Conservation (phyloP, 805 yeast genomes). For the Schizosaccharomyces japonicus region DNA sequence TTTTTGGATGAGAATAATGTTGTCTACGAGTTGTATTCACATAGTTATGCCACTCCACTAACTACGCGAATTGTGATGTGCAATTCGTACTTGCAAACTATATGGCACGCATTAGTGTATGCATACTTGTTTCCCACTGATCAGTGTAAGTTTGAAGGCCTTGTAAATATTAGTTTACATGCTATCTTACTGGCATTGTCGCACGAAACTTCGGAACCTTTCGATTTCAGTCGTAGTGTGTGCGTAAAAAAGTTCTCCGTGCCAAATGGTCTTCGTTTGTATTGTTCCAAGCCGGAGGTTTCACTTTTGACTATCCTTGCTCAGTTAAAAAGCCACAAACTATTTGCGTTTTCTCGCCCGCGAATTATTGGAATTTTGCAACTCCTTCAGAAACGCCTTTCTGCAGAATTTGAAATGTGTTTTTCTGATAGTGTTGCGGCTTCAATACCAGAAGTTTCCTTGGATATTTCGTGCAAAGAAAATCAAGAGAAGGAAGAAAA, state of each 20-base stretch:
- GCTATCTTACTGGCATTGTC: not conserved
- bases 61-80: not conserved
- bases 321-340: not conserved
- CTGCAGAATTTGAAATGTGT: not conserved
- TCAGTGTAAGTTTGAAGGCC: not conserved
- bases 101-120: not conserved
- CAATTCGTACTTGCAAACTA: not conserved
- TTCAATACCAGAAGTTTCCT: not conserved
- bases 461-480: not conserved
- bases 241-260: not conserved
- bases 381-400: not conserved
- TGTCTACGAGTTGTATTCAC: not conserved
- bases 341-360: not conserved
- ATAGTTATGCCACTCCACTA: not conserved
- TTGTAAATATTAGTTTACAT: not conserved
- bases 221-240: not conserved
- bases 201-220: not conserved
- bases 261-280: not conserved
- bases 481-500: slow-evolving; percentile 22
- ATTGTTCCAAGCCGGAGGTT: not conserved
- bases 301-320: not conserved
- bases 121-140: not conserved
- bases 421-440: not conserved
- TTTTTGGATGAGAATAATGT: not conserved
- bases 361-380: not conserved